Base-by-base conservation (phyloP, 2,329 filamentous ascomycete genomes). In the Neonectria sp. region DNA sequence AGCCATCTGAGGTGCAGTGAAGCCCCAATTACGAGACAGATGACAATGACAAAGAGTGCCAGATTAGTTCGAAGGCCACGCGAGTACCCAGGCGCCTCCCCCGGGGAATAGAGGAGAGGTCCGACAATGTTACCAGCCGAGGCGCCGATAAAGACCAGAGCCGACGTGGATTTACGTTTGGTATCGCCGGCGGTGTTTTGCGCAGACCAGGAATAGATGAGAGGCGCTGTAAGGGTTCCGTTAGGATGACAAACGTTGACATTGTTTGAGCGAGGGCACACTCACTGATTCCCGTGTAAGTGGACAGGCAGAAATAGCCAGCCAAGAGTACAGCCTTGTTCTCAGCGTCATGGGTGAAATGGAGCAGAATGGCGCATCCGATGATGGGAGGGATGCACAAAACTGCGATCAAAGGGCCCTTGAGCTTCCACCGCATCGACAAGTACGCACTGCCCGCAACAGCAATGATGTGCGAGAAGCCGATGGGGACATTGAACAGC, bases 151-250 rank as follows among this genome's bases (percentile, higher is more conserved):
- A 93, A 91, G 1, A 93, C 82, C 7, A 91, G 83, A 13, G 86
- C 90, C 0, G 90, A 92, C 0, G 88, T 91, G 11, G 88, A 86
- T 74, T 92, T 92, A 69, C 89, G 88, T 79, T 93, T 93, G 0
- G 91, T 93, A 74, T 93, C 90, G 1, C 91, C 91, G 0, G 88
- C 91, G 0, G 91, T 91, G 69, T 91, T 91, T 67, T 89, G 87
- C 2, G 86, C 83, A 2, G 86, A 88, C 88, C 88, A 90, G 0
- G 87, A 86, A 69, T 89, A 90, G 46, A 91, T 87, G 33, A 91
- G 78, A 0, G 88, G 90, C 3, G 90, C 79, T 80, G 63, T 17
- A 17, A 6, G 3, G 0, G 1, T 3, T 13, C 1, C 24, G 37
- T 78, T 43, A 76, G 59, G 76, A 31, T 75, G 6, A 21, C 8